Evolutionary conservation across 768 basidiomycete species (phyloP), one percentile per base, ranked within the genome.

Genomic region (Sporobolomyces phaffii): DNA sequence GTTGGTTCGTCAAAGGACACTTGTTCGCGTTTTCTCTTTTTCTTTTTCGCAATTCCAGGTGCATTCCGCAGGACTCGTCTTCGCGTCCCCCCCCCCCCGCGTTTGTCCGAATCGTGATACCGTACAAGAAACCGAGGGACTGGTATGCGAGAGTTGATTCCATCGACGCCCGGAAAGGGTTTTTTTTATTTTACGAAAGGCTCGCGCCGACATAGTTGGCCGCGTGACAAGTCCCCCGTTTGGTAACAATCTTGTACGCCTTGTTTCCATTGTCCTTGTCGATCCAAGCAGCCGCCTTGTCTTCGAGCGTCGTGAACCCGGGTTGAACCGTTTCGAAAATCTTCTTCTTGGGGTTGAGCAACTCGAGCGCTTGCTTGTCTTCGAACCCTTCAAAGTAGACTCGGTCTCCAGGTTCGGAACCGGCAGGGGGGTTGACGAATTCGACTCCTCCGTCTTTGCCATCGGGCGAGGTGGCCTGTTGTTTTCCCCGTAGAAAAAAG

Each of bases 321-420:
- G 92, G 91, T 76, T 96, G 96, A 54, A 99, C 85, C 0, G 92
- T 87, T 80, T 99, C 96, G 74, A 97, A 99, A 36, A 98, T 89
- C 80, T 98, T 99, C 82, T 96, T 98, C 81, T 98, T 99, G 17
- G 96, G 96, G 78, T 97, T 97, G 63, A 99, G 81, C 74, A 93
- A 91, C 50, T 73, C 75, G 49, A 73, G 66, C 18, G 72, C 45
- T n/a, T 88, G 82, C 79, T 91, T 88, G 75, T 84, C 93, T 70
- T 90, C 87, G 26, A 84, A 79, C 11, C 93, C 94, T 74, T 98
- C 96, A 70, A 98, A 99, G 81, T 89, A 99, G 28, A 99, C 85
- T 29, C 89, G 83, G 58, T 98, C 96, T 38, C 96, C 96, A 3
- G 92, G 91, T 75, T 90, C 86, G 1, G 88, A 86, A 45, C 85